Base-by-base conservation (phyloP, 768 basidiomycete genomes). In the Chalciporus chontae region DNA sequence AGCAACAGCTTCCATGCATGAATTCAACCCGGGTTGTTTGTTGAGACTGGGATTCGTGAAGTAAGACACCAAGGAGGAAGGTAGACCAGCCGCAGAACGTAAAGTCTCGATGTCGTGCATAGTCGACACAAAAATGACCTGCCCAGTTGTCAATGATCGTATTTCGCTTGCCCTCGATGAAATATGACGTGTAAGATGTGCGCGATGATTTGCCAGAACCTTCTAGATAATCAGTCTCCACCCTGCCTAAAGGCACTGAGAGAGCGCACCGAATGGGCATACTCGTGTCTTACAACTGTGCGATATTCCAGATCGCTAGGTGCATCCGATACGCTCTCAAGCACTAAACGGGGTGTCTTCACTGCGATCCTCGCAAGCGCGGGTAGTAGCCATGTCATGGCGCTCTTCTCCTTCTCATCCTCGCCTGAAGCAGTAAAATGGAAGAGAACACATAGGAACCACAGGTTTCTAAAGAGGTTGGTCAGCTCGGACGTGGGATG, bases 301-400 rank as follows among this genome's bases (percentile, higher is more conserved):
- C 92, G 94, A 63, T 94, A 96, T 66, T 95, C 94, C 19, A 97
- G 75, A 53, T 94, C 92, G 57, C 88, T 91, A 15, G 85, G 84
- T 15, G 84, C 85, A 62, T 95, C 94, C 46, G 83, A 81, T 0
- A 88, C 80, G 51, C 81, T 83, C 64, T 96, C 95, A 24, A 87
- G 69, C 9, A 97, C 84, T 57, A 94, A 77, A 3, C 83, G 73
- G 1, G 95, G 95, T 0, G 94, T 94, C 68, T 93, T 93, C 15
- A 76, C 69, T 11, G 95, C 91, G 53, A 96, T 92, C 8, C 84
- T 80, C 26, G 77, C 75, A 15, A 96, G 73, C 2, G 89, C 86
- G 26, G 87, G 84, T 39, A 76, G 73, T 43, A 90, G 78, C 87
- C 91, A 91, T 39, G 84, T 81, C 79, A 87, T 85, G 2, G 85